These are phyloP conservation scores for Botrytis sinoallii DNA, from an alignment of 2,329 filamentous ascomycete species.

Conservation along the genomic window DNA sequence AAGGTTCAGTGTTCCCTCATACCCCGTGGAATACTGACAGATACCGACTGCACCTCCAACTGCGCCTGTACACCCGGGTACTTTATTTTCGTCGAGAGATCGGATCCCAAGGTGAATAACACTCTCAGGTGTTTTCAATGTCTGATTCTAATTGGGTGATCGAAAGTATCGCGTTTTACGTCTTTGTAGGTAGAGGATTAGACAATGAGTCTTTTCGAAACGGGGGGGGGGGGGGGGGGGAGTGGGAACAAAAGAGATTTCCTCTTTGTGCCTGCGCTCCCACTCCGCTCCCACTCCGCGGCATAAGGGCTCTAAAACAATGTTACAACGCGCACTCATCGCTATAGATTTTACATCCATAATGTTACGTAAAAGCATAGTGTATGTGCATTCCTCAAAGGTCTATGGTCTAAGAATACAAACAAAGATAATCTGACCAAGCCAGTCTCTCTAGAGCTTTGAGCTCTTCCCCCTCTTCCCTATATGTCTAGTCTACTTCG, in stretches of 20 bases:
- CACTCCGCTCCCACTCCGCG: neutral
- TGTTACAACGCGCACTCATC: neutral
- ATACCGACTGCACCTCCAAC: neutral
- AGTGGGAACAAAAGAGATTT: neutral
- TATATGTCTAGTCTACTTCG: neutral
- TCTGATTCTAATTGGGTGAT: neutral
- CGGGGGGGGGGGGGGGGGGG: too few species aligned
- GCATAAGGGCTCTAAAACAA: neutral
- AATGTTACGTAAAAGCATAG: neutral
- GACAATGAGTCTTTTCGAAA: neutral
- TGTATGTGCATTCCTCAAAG: neutral
- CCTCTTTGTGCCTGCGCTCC: neutral
- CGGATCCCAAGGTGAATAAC: neutral
- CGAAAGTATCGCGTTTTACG: neutral
- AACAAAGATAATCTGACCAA: neutral
- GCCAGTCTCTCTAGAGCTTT: neutral
- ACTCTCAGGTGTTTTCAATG: neutral
- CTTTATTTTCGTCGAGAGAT: neutral
- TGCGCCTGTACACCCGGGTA: neutral
- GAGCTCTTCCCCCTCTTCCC: neutral
- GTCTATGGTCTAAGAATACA: neutral
- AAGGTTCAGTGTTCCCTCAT: neutral
- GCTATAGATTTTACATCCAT: neutral
- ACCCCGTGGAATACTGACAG: neutral
- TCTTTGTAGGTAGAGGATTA: neutral